Conservation (phyloP, 1,284 basidiomycete genomes). For the Trichosporon coremiiforme region DNA sequence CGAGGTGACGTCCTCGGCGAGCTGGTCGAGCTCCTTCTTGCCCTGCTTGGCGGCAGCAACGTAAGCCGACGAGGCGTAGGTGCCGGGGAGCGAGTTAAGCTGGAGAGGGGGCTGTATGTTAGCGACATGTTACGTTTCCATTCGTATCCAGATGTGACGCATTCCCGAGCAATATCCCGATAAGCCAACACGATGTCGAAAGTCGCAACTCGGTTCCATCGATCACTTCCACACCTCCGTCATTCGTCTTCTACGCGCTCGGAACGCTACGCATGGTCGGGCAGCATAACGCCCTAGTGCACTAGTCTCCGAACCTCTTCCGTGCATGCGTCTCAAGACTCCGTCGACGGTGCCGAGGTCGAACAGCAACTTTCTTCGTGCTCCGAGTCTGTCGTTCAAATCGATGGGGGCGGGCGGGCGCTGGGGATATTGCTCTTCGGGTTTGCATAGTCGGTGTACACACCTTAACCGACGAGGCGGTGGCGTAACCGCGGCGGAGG, state of each 20-base stretch:
- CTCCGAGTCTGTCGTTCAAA: neutral
- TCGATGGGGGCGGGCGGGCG: conserved; percentile 13
- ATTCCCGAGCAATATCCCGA: conserved; percentile 10
- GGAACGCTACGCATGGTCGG: neutral
- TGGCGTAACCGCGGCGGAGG: conserved; percentile 54
- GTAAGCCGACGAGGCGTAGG: conserved; percentile 95
- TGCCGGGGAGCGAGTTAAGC: conserved; percentile 61
- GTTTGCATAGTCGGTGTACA: conserved; percentile 25
- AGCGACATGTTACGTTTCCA: conserved; percentile 7
- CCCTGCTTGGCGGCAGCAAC: conserved; percentile 87
- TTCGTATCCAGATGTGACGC: neutral
- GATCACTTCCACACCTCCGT: neutral
- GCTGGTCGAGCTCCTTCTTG: conserved; percentile 63
- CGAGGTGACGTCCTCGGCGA: conserved; percentile 78
- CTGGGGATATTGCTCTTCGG: conserved; percentile 1
- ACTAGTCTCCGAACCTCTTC: neutral
- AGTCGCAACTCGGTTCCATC: neutral
- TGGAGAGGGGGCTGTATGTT: conserved; percentile 54
- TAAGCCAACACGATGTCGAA: neutral
- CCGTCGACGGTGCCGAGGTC: neutral
- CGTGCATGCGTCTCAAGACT: neutral
- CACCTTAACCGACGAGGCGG: conserved; percentile 54
- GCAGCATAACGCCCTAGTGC: neutral
- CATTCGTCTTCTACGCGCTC: neutral
- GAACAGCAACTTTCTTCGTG: neutral